Percentiles rank a stretch among this genome's conserved stretches.
phyloP scores from a whole-genome alignment of 331 rosid genomes.

The Prunus yedoensis region DNA sequence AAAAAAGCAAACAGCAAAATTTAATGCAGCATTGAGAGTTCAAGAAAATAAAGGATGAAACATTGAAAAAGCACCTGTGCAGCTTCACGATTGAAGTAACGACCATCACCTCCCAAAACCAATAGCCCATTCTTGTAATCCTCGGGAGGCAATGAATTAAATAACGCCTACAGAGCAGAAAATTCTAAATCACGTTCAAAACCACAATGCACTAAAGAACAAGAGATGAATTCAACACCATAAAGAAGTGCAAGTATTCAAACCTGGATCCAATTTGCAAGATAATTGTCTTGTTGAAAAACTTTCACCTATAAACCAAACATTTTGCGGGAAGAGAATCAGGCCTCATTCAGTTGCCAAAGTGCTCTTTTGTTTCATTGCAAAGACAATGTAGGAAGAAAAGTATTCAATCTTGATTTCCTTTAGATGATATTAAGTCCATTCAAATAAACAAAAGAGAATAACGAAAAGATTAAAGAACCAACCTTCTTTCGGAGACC shows the following conservation, averaged over 20 bases:
- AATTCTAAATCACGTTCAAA: constrained; percentile 8
- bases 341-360: background rate
- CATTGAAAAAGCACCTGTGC: constrained; percentile 55
- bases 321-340: background rate
- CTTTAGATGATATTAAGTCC: background rate
- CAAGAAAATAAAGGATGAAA: background rate
- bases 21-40: background rate
- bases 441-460: background rate
- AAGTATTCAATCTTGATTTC: background rate
- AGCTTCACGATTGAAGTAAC: constrained; percentile 89
- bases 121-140: constrained; percentile 83
- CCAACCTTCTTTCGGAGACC: constrained; percentile 93
- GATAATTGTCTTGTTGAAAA: constrained; percentile 86
- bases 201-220: constrained; percentile 10
- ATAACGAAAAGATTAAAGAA: background rate
- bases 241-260: constrained; percentile 13
- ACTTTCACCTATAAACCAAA: constrained; percentile 75
- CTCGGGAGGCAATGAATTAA: constrained; percentile 78
- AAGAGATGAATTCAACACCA: background rate
- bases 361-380: background rate
- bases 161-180: constrained; percentile 57
- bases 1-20: background rate
- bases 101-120: constrained; percentile 97
- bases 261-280: constrained; percentile 98
- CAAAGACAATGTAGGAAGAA: background rate